Conservation (phyloP, 371 early-diverging fungal genomes). For the Chytridium lagenaria region DNA sequence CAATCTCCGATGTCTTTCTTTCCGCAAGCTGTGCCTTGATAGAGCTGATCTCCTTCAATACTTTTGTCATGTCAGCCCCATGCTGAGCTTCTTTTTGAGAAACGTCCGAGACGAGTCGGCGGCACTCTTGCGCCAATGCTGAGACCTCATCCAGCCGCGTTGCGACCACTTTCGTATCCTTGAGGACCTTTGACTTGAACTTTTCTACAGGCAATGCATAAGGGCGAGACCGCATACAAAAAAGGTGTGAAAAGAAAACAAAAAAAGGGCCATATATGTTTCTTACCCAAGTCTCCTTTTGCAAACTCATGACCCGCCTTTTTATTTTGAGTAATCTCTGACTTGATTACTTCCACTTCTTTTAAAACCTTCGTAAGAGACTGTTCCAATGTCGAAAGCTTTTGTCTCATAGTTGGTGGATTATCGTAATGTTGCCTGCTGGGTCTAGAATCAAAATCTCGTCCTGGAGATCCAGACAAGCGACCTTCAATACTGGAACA, state of each 20-base stretch:
- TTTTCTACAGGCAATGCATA: neutral
- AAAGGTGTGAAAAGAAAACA: too few species aligned
- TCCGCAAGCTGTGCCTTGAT: neutral
- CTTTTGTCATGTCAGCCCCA: neutral
- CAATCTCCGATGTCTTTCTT: neutral
- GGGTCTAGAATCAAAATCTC: neutral
- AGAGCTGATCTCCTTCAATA: neutral
- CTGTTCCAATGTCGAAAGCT: neutral
- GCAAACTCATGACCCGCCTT: neutral
- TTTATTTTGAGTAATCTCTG: neutral
- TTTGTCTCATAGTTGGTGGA: neutral
- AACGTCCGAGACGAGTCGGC: neutral
- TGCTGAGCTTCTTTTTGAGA: neutral
- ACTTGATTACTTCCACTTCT: neutral
- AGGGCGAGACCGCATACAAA: too few species aligned
- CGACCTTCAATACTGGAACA: slow-evolving; percentile 2
- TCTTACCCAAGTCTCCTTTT: neutral
- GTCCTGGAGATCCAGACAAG: neutral
- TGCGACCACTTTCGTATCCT: neutral
- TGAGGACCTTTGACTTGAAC: neutral
- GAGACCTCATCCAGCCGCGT: neutral
- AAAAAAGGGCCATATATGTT: neutral
- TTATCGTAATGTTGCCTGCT: neutral
- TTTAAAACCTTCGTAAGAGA: neutral
- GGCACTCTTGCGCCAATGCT: neutral